Base-by-base conservation (phyloP, 2,329 filamentous ascomycete species). In the Ciborinia camelliae region DNA sequence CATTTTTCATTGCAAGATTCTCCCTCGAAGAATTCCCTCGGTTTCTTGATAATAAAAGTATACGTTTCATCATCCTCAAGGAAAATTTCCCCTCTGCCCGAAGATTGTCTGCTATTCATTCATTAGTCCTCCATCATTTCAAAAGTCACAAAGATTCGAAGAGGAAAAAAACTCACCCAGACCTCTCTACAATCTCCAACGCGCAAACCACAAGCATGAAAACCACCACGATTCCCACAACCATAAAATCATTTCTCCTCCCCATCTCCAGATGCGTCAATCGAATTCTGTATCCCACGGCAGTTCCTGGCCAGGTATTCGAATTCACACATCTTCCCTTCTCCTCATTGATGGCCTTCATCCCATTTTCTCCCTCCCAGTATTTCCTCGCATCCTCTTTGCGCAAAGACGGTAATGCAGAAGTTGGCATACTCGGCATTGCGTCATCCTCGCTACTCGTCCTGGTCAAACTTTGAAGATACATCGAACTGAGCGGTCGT, bases 151-250 rank as follows among this genome's bases (percentile, higher is more conserved):
- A n/a, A 28, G 2, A 63, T 32, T 18, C n/a, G 6, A 18, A 28
- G 2, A 30, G 6, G 35, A 2, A 10, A 15, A 32, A 14, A 60
- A 53, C 62, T 35, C n/a, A 64, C 62, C 47, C 54, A 60, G 43
- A 32, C n/a, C 37, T 66, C 47, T 74, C 72, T 39, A 72, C 43
- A 28, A 67, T 61, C 7, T 73, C 64, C 1, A 73, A 37, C 1
- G 28, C 41, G 48, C 30, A 58, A 20, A 63, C 71, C 7, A 69
- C 67, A 3, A 65, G 48, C 32, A 74, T 48, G 48, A 74, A 74
- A 2, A 73, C 30, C 1, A 74, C 32, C 30, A 74, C 73, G 32
- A 74, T 71, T 0, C 70, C 71, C 8, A 74, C 71, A 9, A 73
- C 71, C 47, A 73, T 54, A n/a, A 72, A 59, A 67, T 74, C 73